These are phyloP conservation scores for Limtongia smithiae DNA, from an alignment of 805 yeast genomes.

Conservation along the genomic window DNA sequence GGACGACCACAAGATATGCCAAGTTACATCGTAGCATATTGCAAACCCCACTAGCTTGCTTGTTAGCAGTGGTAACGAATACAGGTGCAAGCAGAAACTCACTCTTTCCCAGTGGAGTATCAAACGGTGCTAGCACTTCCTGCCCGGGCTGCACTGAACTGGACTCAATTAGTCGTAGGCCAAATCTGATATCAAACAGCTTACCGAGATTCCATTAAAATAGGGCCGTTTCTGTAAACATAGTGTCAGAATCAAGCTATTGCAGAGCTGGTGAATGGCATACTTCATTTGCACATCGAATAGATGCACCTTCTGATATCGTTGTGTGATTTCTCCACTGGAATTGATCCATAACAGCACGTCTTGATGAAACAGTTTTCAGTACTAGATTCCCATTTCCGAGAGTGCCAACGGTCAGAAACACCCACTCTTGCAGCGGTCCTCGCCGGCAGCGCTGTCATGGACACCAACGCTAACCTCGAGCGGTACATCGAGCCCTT, in stretches of 20 bases:
- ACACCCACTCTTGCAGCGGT: constrained; percentile 51
- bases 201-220: constrained; percentile 60
- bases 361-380: constrained; percentile 35
- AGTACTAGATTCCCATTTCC: too few species aligned
- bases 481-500: constrained; percentile 41
- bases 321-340: constrained; percentile 58
- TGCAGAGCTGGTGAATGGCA: neutral
- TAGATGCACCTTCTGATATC: constrained; percentile 82
- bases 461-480: constrained; percentile 86
- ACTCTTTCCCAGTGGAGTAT: constrained; percentile 53
- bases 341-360: constrained; percentile 67
- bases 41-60: constrained; percentile 51
- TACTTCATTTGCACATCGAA: constrained; percentile 74
- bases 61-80: neutral
- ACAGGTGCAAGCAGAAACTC: neutral
- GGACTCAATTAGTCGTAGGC: neutral
- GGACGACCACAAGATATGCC: neutral
- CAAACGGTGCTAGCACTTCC: constrained; percentile 50
- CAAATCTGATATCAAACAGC: neutral
- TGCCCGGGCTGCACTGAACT: constrained; percentile 77
- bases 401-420: too few species aligned
- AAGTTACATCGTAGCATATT: constrained; percentile 67
- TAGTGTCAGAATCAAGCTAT: neutral
- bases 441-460: constrained; percentile 55
- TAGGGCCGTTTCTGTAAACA: constrained; percentile 62